Conservation (phyloP, 2,329 filamentous ascomycete genomes). For the Neurospora sp. region DNA sequence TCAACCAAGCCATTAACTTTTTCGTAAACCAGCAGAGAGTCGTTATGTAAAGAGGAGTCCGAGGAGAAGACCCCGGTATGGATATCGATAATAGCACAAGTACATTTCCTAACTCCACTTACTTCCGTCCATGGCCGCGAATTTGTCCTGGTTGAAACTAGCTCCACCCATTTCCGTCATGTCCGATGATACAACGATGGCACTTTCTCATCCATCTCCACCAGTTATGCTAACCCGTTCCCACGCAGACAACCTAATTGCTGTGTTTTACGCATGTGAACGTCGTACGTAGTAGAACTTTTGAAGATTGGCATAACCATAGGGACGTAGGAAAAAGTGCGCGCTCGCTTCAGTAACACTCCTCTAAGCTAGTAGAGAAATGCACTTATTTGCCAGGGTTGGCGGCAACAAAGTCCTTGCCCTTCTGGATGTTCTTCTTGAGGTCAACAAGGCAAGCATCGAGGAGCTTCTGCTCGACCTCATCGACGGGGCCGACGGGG, state of each 20-base stretch:
- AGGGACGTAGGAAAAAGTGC: neutral
- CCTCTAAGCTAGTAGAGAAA: neutral
- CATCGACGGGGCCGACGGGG: conserved; percentile 74
- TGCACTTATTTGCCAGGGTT: conserved; percentile 50
- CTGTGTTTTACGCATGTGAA: neutral
- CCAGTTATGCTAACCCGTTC: neutral
- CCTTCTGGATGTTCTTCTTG: conserved; percentile 95
- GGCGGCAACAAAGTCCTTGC: conserved; percentile 49
- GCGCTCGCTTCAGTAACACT: neutral
- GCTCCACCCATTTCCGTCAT: neutral
- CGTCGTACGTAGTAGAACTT: neutral
- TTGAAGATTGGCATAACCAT: neutral
- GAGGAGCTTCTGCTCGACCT: conserved; percentile 80
- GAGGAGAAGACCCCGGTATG: neutral
- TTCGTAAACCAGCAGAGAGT: too few species aligned
- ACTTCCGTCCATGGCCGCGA: neutral
- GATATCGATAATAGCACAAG: neutral
- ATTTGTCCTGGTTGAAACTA: neutral
- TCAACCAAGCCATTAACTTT: neutral
- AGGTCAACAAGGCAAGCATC: conserved; percentile 76
- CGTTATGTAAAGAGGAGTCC: too few species aligned
- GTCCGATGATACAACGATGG: neutral
- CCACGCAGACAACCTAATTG: neutral
- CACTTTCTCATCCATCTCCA: neutral
- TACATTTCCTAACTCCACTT: neutral